Evolutionary conservation across 768 basidiomycete genomes (phyloP).

Genomic region (Trametes villosa): DNA sequence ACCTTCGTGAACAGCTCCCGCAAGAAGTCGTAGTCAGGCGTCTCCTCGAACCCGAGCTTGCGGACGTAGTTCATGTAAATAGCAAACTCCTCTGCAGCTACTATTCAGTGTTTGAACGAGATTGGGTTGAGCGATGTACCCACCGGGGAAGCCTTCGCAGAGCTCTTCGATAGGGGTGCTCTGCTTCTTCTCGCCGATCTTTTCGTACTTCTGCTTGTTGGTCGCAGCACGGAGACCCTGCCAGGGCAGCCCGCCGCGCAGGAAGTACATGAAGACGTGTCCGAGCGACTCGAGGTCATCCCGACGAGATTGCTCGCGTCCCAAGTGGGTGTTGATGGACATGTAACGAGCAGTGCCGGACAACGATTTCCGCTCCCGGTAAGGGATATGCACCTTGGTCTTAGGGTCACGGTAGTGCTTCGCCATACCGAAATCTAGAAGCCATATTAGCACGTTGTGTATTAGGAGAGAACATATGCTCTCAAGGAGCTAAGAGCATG

Average conservation of each 20-base stretch:
- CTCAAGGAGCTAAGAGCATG: too few species aligned
- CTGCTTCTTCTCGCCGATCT: slow-evolving; percentile 99
- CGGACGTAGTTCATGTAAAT: slow-evolving; percentile 99
- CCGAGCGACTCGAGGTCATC: slow-evolving; percentile 97
- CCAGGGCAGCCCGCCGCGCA: slow-evolving; percentile 96
- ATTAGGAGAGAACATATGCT: too few species aligned
- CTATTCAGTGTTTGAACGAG: not conserved
- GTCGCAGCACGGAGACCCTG: slow-evolving; percentile 97
- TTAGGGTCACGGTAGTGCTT: slow-evolving; percentile 99
- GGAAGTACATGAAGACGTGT: slow-evolving; percentile 99
- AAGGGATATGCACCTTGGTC: slow-evolving; percentile 98
- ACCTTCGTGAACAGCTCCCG: slow-evolving; percentile 94
- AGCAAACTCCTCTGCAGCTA: slow-evolving; percentile 85
- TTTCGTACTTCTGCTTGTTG: slow-evolving; percentile 99
- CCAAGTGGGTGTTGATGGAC: slow-evolving; percentile 99
- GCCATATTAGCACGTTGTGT: not conserved
- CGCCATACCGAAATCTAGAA: slow-evolving; percentile 96
- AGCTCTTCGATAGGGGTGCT: slow-evolving; percentile 89
- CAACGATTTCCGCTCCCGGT: slow-evolving; percentile 95
- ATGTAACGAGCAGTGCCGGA: slow-evolving; percentile 98
- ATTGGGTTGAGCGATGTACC: slow-evolving; percentile 30
- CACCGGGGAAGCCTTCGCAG: slow-evolving; percentile 96
- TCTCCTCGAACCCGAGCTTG: slow-evolving; percentile 97
- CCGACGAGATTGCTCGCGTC: slow-evolving; percentile 91
- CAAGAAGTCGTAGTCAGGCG: slow-evolving; percentile 97